phyloP scores from a whole-genome alignment of 2,329 filamentous ascomycete species.

The Davidsoniella neocaledoniae region DNA sequence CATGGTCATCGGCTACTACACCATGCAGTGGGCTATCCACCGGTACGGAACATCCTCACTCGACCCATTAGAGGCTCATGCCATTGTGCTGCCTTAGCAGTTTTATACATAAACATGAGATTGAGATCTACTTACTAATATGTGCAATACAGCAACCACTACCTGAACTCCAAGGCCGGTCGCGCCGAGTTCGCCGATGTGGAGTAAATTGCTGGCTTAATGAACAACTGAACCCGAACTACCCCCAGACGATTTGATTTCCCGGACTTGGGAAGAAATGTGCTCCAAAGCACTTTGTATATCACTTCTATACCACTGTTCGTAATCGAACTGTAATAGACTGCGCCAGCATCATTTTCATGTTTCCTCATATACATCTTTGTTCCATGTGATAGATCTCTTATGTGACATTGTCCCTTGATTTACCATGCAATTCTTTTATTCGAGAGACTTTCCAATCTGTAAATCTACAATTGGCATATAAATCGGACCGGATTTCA shows the following conservation, averaged over 20 bases:
- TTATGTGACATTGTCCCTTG: not conserved
- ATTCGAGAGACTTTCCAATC: too few relatives aligned
- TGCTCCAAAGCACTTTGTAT: constrained; percentile 11
- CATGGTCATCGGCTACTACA: constrained; percentile 59
- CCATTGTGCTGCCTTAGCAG: not conserved
- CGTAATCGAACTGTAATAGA: constrained; percentile 8
- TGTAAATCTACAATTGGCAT: too few relatives aligned
- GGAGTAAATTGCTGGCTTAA: constrained; percentile 15
- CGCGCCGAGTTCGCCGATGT: constrained; percentile 34
- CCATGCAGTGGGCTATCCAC: constrained; percentile 82
- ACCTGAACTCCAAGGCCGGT: constrained; percentile 64
- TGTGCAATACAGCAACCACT: constrained; percentile 46
- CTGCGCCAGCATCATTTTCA: constrained; percentile 5
- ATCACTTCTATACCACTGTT: constrained; percentile 11
- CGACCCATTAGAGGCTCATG: not conserved
- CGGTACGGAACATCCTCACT: constrained; percentile 41
- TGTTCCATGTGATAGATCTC: not conserved
- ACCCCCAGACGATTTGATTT: constrained; percentile 1
- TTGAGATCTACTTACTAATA: not conserved
- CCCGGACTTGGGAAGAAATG: not conserved
- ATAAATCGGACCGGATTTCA: too few relatives aligned
- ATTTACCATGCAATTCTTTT: not conserved
- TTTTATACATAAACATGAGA: not conserved
- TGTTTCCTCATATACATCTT: not conserved
- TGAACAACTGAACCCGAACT: too few relatives aligned